phyloP scores from a whole-genome alignment of 2,329 filamentous ascomycete species.

The Colletotrichum cuscutae region DNA sequence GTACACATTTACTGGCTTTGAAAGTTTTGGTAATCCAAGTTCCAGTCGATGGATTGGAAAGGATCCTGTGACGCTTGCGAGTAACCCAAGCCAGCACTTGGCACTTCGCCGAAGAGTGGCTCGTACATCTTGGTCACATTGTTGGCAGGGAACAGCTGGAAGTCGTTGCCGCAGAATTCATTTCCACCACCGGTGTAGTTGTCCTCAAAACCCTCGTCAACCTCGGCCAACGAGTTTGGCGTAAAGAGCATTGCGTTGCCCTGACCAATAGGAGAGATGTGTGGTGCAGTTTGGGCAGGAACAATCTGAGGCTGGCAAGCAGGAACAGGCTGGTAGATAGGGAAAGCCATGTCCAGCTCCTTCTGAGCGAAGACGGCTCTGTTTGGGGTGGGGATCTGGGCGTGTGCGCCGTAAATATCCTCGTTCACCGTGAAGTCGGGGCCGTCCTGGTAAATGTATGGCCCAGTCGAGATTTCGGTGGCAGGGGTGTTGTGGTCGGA shows the following conservation, averaged over 20 bases:
- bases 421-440: conserved; percentile 71
- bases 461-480: conserved; percentile 52
- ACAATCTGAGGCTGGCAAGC: conserved; percentile 49
- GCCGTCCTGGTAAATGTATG: conserved; percentile 67
- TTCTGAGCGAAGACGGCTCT: conserved; percentile 38
- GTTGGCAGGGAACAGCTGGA: conserved; percentile 67
- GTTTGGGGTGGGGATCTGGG: conserved; percentile 64
- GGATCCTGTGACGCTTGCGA: conserved; percentile 65
- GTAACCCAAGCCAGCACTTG: conserved; percentile 62
- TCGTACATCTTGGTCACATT: conserved; percentile 55
- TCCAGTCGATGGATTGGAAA: conserved; percentile 55
- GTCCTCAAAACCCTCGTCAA: conserved; percentile 75
- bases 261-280: conserved; percentile 77
- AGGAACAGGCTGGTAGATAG: conserved; percentile 41
- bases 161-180: conserved; percentile 60
- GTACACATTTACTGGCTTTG: conserved; percentile 40
- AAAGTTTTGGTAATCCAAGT: conserved; percentile 46
- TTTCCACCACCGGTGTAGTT: conserved; percentile 52
- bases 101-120: conserved; percentile 60
- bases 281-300: conserved; percentile 51
- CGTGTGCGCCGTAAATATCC: conserved; percentile 69
- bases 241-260: conserved; percentile 76
- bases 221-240: conserved; percentile 67
- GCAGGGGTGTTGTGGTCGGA: conserved; percentile 63
- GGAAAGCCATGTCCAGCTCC: conserved; percentile 28